Base-by-base conservation (phyloP, 2,329 filamentous ascomycete genomes). In the Aspergillus udagawae region DNA sequence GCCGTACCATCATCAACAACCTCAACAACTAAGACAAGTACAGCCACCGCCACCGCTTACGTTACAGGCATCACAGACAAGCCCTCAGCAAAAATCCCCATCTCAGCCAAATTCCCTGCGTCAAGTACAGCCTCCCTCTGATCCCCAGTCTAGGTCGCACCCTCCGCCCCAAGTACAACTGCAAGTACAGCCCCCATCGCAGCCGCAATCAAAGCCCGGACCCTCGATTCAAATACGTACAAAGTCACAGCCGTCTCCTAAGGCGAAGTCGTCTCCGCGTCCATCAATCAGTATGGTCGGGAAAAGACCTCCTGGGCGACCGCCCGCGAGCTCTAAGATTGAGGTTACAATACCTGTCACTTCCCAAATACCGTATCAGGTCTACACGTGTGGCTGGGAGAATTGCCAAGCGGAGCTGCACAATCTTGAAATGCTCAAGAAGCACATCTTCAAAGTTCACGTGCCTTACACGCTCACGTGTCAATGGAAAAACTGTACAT, bases 351-450 rank as follows among this genome's bases (percentile, higher is more conserved):
- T 69, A 27, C 59, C 62, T 5, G 42, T 51, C 1, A 58, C 52
- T 28, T 58, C 57, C 9, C 54, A 29, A 8, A 54, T 65, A 6
- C 47, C 64, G 4, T 75, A 72, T 52, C 66, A 61, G 50, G 76
- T 82, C 5, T 88, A 80, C 66, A 75, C 77, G 54, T 89, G 86
- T 69, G 69, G 75, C 45, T 88, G 85, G 86, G 70, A 78, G 52
- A 70, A 73, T 1, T 89, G 86, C 66, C 69, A 71, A 3, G 80
- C 82, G 0, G 78, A 86, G 60, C 72, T 88, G 4, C 86, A 88
- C 69, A 88, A 87, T 62, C 69, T 87, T 14, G 79, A 81, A 8
- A 83, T 81, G 0, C 72, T 88, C 5, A 80, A 80, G 59, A 83
- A 82, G 56, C 86, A 89, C 67, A 70, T 86, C 5, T 67, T 76